Evolutionary conservation across 179 eudicot species (phyloP).

Genomic region (Beta macrorhiza): DNA sequence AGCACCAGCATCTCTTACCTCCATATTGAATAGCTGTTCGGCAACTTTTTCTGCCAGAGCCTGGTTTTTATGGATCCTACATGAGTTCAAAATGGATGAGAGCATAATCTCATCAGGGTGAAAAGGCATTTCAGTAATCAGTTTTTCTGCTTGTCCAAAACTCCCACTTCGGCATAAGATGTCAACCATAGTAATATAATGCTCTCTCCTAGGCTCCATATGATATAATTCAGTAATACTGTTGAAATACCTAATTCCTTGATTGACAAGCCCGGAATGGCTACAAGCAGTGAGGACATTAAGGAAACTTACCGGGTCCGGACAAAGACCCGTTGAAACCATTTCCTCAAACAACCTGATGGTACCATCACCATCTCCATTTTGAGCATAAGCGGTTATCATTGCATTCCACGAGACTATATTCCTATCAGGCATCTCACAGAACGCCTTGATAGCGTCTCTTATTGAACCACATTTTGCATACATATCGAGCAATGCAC

Average conservation of each 20-base stretch:
- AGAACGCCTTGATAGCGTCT: slow-evolving; percentile 49
- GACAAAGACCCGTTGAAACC: slow-evolving; percentile 54
- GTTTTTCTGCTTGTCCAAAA: slow-evolving; percentile 57
- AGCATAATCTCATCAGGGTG: slow-evolving; percentile 75
- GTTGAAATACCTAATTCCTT: slow-evolving; percentile 56
- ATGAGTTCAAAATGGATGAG: slow-evolving; percentile 75
- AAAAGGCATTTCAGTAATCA: slow-evolving; percentile 68
- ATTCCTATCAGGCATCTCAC: slow-evolving; percentile 71
- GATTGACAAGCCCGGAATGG: slow-evolving; percentile 75
- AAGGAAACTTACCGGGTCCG: slow-evolving; percentile 76
- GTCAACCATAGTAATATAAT: slow-evolving; percentile 71
- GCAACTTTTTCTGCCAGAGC: slow-evolving; percentile 67
- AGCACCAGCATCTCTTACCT: slow-evolving; percentile 65
- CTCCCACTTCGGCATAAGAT: slow-evolving; percentile 64
- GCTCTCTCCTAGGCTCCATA: slow-evolving; percentile 64
- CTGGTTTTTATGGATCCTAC: slow-evolving; percentile 71
- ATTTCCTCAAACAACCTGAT: slow-evolving; percentile 51
- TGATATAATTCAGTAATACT: slow-evolving; percentile 48
- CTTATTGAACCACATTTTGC: slow-evolving; percentile 83
- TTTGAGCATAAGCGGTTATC: slow-evolving; percentile 83
- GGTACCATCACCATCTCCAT: slow-evolving; percentile 74
- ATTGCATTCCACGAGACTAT: slow-evolving; percentile 81
- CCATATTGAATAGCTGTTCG: slow-evolving; percentile 58
- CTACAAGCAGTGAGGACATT: slow-evolving; percentile 75
- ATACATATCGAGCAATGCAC: slow-evolving; percentile 85